Evolutionary conservation across 2,329 filamentous ascomycete species (phyloP).

Genomic region (Ascomycota sp.): DNA sequence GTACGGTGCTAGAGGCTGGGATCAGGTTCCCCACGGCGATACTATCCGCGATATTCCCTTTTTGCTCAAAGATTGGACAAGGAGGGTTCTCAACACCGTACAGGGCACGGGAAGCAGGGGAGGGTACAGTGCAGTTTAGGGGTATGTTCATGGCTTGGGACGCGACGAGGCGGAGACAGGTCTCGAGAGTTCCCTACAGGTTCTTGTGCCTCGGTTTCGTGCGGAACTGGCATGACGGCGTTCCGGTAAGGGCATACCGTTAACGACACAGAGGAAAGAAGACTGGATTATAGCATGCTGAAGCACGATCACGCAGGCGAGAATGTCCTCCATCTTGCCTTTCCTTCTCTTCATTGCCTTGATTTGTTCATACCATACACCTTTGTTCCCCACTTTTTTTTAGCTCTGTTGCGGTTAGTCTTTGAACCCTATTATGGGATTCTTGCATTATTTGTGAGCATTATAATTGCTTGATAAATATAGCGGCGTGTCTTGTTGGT

Average conservation of each 20-base stretch:
- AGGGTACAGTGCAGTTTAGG: constrained; percentile 79
- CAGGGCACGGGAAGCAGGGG: constrained; percentile 68
- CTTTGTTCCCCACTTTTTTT: no score
- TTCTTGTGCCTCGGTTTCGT: no score
- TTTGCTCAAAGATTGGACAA: constrained; percentile 67
- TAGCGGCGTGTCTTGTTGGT: neutral
- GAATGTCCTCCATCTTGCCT: no score
- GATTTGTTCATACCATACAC: no score
- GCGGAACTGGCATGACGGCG: neutral
- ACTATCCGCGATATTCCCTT: constrained; percentile 83
- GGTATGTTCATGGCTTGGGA: neutral
- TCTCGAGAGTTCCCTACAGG: no score
- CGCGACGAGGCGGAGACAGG: no score
- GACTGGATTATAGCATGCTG: no score
- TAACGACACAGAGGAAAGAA: no score
- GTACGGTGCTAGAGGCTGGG: constrained; percentile 86
- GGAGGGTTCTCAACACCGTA: constrained; percentile 59
- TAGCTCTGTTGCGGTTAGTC: no score
- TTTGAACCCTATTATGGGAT: no score
- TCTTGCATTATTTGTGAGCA: constrained; percentile 16
- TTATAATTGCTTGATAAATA: neutral
- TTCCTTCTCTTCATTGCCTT: no score
- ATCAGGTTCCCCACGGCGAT: constrained; percentile 79
- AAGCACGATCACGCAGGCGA: no score
- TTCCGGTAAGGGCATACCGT: neutral